Evolutionary conservation across 495 filamentous ascomycete genomes (phyloP).

Genomic region (Xanthoparmelia taractica): DNA sequence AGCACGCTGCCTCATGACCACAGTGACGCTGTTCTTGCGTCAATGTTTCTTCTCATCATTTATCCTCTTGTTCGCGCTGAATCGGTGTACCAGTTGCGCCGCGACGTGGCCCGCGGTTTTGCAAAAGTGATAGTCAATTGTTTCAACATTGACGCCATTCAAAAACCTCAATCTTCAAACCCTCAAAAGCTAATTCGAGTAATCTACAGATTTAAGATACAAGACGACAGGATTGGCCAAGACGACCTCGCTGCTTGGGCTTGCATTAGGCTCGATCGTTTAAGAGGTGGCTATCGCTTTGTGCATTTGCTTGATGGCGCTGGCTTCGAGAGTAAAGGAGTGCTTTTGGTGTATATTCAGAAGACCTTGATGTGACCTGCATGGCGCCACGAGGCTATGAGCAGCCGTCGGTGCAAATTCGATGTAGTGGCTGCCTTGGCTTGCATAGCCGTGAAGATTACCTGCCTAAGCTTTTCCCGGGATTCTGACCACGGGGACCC

Average conservation of each 20-base stretch:
- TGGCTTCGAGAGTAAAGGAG: constrained; percentile 53
- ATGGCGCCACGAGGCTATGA: constrained; percentile 1
- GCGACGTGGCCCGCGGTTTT: neutral
- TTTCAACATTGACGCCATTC: neutral
- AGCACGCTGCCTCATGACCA: neutral
- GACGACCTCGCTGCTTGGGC: constrained; percentile 81
- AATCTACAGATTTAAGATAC: constrained; percentile 64
- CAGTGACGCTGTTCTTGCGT: neutral
- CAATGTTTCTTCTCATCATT: neutral
- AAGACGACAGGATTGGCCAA: constrained; percentile 68
- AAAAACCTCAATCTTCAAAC: neutral
- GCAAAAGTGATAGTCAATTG: neutral
- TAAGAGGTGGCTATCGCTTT: constrained; percentile 67
- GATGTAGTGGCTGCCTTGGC: neutral
- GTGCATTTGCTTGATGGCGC: constrained; percentile 61
- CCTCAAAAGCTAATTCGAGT: neutral
- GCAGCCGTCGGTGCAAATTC: neutral
- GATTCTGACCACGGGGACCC: neutral
- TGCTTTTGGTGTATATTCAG: constrained; percentile 60
- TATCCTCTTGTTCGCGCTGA: neutral
- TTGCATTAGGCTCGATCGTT: constrained; percentile 72
- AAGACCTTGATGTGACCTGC: constrained; percentile 35
- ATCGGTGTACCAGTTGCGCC: neutral
- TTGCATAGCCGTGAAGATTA: constrained; percentile 1
- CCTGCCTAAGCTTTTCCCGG: neutral